Evolutionary conservation across 768 basidiomycete genomes (phyloP).

Genomic region (Boletales sp.): DNA sequence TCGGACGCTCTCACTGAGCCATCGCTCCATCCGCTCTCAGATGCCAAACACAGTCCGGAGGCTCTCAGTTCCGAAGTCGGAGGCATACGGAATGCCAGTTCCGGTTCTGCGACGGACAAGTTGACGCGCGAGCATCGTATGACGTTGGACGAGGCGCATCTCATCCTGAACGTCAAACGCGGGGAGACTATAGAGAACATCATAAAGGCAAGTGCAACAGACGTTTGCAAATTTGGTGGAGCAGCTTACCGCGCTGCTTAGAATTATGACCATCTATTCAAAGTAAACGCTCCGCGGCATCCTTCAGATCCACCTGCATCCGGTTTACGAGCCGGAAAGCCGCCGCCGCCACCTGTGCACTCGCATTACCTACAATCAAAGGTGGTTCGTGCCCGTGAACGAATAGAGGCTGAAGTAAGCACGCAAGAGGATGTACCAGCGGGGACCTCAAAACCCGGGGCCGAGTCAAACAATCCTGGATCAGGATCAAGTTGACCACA

Average conservation of each 20-base stretch:
- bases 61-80: slow-evolving; percentile 64
- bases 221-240: background rate
- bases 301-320: slow-evolving; percentile 44
- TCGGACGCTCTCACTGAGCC: background rate
- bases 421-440: slow-evolving; percentile 20
- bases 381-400: slow-evolving; percentile 90
- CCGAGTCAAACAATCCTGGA: slow-evolving; percentile 15
- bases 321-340: slow-evolving; percentile 37
- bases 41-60: slow-evolving; percentile 80
- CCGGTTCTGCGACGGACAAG: slow-evolving; percentile 73
- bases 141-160: slow-evolving; percentile 92
- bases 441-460: slow-evolving; percentile 15
- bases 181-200: slow-evolving; percentile 66
- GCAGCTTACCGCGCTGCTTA: slow-evolving; percentile 29
- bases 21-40: slow-evolving; percentile 36
- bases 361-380: slow-evolving; percentile 97
- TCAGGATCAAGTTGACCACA: slow-evolving; percentile 21
- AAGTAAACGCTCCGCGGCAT: slow-evolving; percentile 76
- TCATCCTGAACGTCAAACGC: slow-evolving; percentile 86
- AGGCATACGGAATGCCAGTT: slow-evolving; percentile 71
- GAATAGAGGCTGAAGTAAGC: slow-evolving; percentile 84
- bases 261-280: slow-evolving; percentile 93
- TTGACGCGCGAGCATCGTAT: slow-evolving; percentile 84
- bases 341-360: slow-evolving; percentile 43
- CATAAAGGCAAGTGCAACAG: slow-evolving; percentile 53